phyloP scores from a whole-genome alignment of 192 early-diverging fungal genomes.

The Dissophora globulifera region DNA sequence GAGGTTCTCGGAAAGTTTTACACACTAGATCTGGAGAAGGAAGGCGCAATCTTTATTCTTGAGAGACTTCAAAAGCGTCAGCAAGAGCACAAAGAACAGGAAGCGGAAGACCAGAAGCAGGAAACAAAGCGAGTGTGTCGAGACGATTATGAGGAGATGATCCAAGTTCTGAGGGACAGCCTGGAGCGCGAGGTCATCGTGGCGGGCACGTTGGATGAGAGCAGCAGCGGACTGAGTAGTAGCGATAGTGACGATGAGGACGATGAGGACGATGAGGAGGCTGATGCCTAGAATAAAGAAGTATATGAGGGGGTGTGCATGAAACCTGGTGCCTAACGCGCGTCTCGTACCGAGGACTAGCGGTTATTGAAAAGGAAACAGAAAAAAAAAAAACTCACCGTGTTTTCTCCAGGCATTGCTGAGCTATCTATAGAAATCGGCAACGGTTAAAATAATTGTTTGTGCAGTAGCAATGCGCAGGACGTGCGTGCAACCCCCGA shows the following conservation, averaged over 20 bases:
- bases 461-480: too few relatives aligned
- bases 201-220: conserved; percentile 1
- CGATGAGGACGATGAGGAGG: conserved; percentile 7
- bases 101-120: not conserved
- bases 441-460: too few relatives aligned
- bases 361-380: too few relatives aligned
- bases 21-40: conserved; percentile 47
- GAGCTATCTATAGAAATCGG: too few relatives aligned
- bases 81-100: conserved; percentile 1
- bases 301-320: not conserved
- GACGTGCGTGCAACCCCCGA: too few relatives aligned
- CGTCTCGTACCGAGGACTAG: too few relatives aligned
- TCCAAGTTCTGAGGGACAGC: conserved; percentile 29
- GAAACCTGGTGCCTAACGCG: too few relatives aligned
- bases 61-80: conserved; percentile 30
- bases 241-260: conserved; percentile 22
- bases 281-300: conserved; percentile 2
- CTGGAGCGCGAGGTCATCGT: conserved; percentile 47
- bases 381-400: too few relatives aligned
- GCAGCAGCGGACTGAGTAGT: conserved; percentile 4
- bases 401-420: too few relatives aligned
- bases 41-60: conserved; percentile 37
- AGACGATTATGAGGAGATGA: conserved; percentile 34
- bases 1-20: conserved; percentile 45
- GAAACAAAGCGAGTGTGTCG: not conserved